A percentile compares a stretch with the other conserved stretches of the same genome.
These are phyloP conservation scores for Ophiostoma ips DNA, from an alignment of 2,329 filamentous ascomycete genomes.

Conservation along the genomic window DNA sequence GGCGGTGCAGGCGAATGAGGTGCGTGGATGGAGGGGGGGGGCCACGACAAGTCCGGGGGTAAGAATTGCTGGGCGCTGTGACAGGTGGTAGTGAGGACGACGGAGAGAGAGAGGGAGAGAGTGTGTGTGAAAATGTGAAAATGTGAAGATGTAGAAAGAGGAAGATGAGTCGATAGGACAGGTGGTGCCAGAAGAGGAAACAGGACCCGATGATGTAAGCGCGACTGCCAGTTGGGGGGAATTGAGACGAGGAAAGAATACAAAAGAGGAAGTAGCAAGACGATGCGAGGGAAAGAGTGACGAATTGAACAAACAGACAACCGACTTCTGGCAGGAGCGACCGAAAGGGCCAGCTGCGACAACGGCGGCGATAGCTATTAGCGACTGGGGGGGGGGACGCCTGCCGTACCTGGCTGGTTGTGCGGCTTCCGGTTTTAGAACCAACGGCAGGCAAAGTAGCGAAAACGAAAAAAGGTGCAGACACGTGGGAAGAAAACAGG, in stretches of 20 bases:
- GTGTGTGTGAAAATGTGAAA: no score
- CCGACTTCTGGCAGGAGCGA: neutral
- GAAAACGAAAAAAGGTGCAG: no score
- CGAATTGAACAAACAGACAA: no score
- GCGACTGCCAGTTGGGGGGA: no score
- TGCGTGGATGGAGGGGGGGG: neutral
- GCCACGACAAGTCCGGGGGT: neutral
- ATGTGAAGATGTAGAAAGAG: neutral
- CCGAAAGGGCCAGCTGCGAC: constrained; percentile 1
- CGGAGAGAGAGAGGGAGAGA: no score
- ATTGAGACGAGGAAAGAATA: neutral
- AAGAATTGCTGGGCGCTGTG: neutral
- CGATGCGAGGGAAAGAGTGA: constrained; percentile 1
- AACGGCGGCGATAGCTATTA: no score
- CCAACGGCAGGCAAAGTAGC: neutral
- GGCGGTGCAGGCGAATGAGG: neutral
- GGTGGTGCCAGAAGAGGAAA: neutral
- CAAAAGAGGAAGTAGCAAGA: neutral
- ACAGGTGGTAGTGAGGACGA: no score
- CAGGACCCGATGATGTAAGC: neutral
- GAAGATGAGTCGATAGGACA: neutral
- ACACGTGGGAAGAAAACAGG: neutral
- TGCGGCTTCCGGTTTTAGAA: no score
- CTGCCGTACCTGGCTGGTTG: no score
- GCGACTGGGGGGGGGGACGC: neutral